A percentile compares a stretch with the other conserved stretches of the same genome.
Evolutionary conservation across 1,284 basidiomycete genomes (phyloP).

Genomic region (Cutaneotrichosporon sp.): DNA sequence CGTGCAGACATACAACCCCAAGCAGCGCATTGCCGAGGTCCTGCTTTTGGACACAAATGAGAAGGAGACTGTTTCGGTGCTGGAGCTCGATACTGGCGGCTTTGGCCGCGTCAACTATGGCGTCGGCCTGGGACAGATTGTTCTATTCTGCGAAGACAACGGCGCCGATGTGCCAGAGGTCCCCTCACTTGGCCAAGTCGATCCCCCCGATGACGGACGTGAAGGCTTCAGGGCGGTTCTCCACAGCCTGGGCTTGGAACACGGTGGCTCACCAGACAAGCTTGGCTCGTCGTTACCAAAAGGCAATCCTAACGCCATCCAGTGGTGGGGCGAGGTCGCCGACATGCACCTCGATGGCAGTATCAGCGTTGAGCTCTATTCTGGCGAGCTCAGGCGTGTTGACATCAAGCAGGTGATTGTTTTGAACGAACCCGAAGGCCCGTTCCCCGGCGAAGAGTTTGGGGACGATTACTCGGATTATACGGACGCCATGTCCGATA

Average conservation of each 20-base stretch:
- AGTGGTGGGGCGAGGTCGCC: conserved; percentile 56
- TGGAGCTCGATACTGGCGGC: conserved; percentile 74
- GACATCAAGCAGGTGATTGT: conserved; percentile 32
- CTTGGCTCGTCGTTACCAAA: conserved; percentile 24
- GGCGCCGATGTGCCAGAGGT: conserved; percentile 39
- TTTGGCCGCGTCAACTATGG: conserved; percentile 62
- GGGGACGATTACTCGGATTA: conserved; percentile 28
- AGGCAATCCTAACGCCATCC: conserved; percentile 35
- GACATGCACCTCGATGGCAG: conserved; percentile 51
- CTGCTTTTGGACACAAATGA: conserved; percentile 37
- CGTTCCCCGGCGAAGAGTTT: conserved; percentile 33
- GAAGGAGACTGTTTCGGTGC: conserved; percentile 70
- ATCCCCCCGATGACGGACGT: conserved; percentile 30
- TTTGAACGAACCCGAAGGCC: conserved; percentile 34
- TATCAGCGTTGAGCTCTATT: conserved; percentile 47
- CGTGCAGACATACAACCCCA: conserved; percentile 72
- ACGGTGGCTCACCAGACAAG: conserved; percentile 13
- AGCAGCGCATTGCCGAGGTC: conserved; percentile 65
- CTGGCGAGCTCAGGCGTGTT: conserved; percentile 30
- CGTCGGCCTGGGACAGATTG: conserved; percentile 75
- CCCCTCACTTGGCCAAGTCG: conserved; percentile 39
- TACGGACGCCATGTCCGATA: conserved; percentile 29
- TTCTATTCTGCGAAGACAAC: conserved; percentile 61
- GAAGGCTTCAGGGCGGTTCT: conserved; percentile 29
- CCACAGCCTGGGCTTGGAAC: conserved; percentile 25